These are phyloP conservation scores for Cucumis melo DNA, from an alignment of 306 rosid species.

Conservation along the genomic window DNA sequence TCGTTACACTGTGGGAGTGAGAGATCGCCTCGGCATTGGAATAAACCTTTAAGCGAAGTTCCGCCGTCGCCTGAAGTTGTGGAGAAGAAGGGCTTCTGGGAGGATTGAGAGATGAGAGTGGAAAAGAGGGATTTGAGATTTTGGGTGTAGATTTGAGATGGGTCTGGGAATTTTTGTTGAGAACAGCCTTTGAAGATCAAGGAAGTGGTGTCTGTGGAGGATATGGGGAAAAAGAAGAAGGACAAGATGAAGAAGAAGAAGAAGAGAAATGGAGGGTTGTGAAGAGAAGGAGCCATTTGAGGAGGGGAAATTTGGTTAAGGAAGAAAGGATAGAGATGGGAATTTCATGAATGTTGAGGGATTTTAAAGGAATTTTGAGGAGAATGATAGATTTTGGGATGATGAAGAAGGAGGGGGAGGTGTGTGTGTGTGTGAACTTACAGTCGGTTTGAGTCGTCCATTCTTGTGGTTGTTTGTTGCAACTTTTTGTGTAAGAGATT, in stretches of 20 bases:
- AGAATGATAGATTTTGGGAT: not conserved
- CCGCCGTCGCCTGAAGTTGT: slow-evolving; percentile 37
- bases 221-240: not conserved
- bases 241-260: not conserved
- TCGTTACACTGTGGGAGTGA: slow-evolving; percentile 32
- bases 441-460: not conserved
- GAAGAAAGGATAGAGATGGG: not conserved
- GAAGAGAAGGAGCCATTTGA: slow-evolving; percentile 31
- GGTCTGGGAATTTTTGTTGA: slow-evolving; percentile 42
- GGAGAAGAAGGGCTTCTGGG: slow-evolving; percentile 42
- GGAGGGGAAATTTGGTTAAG: not conserved
- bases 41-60: slow-evolving; percentile 32
- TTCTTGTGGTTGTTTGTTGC: not conserved
- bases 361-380: not conserved
- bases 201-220: slow-evolving; percentile 30
- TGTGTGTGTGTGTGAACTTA: not conserved
- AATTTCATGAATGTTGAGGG: not conserved
- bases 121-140: slow-evolving; percentile 38
- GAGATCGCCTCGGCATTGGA: slow-evolving; percentile 94
- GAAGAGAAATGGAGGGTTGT: not conserved
- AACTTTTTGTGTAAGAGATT: not conserved
- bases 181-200: slow-evolving; percentile 74
- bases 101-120: slow-evolving; percentile 34
- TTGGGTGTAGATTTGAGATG: slow-evolving; percentile 26
- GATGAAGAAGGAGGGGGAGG: too few relatives aligned